Percentiles rank a stretch among this genome's conserved stretches.
Evolutionary conservation across 768 basidiomycete species (phyloP).

Genomic region (Kwoniella shandongensis): DNA sequence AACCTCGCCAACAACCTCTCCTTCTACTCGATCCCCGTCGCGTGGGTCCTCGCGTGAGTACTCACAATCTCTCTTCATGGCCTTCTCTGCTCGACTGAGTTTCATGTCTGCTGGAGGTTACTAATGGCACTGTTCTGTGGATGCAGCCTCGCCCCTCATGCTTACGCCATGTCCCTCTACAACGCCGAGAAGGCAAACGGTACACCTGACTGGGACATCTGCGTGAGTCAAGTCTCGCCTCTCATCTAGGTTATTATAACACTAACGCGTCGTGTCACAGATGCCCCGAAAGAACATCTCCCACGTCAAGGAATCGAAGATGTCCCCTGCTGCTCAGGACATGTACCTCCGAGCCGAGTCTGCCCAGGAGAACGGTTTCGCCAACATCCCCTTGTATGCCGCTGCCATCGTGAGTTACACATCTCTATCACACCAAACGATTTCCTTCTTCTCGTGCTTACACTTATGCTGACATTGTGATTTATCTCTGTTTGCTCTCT

Average conservation of each 20-base stretch:
- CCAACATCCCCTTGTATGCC: constrained; percentile 35
- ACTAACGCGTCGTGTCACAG: neutral
- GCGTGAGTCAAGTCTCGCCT: constrained; percentile 12
- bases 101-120: neutral
- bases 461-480: no score
- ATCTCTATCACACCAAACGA: no score
- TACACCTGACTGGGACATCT: constrained; percentile 31
- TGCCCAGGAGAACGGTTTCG: constrained; percentile 40
- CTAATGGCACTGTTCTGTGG: no score
- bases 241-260: neutral
- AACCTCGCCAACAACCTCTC: constrained; percentile 36
- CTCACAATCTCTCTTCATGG: no score
- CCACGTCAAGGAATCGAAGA: constrained; percentile 29
- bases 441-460: no score
- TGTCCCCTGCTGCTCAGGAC: constrained; percentile 25
- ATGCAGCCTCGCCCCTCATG: constrained; percentile 35
- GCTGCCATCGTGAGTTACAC: constrained; percentile 33
- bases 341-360: constrained; percentile 38
- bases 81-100: neutral
- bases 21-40: constrained; percentile 43
- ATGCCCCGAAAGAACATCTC: constrained; percentile 22
- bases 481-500: no score
- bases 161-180: constrained; percentile 38
- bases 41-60: constrained; percentile 35
- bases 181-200: constrained; percentile 33